Conservation (phyloP, 2,329 filamentous ascomycete species). For the Diaporthe sp. region DNA sequence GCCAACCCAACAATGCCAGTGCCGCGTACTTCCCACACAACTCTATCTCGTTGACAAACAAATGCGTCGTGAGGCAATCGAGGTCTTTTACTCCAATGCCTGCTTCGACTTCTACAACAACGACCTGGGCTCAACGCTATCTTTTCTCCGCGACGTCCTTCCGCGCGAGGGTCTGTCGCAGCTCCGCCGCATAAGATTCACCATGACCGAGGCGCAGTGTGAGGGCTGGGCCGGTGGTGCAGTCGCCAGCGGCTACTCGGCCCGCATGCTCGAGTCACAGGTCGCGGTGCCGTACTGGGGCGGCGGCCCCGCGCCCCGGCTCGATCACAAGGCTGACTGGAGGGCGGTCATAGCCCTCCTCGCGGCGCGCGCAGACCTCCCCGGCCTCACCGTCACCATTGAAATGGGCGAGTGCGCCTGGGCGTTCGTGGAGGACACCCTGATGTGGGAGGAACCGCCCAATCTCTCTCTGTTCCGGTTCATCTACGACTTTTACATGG, state of each 20-base stretch:
- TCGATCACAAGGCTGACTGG: not conserved
- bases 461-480: not conserved
- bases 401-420: not conserved
- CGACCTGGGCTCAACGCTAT: not conserved
- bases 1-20: not conserved
- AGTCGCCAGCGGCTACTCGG: not conserved
- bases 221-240: constrained; percentile 2
- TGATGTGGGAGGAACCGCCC: not conserved
- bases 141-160: constrained; percentile 9
- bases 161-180: not conserved
- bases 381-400: not conserved
- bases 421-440: not conserved
- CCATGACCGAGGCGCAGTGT: not conserved
- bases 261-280: not conserved
- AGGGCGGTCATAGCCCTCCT: not conserved
- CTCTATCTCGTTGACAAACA: constrained; percentile 4
- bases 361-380: not conserved
- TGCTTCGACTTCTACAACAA: not conserved
- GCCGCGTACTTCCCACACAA: constrained; percentile 8
- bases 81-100: constrained; percentile 11
- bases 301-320: not conserved
- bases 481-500: constrained; percentile 16
- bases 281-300: not conserved
- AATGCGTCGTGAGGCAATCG: not conserved
- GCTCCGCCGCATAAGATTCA: constrained; percentile 4